Evolutionary conservation across 1,139 yeast genomes (phyloP).

Genomic region (Blastobotrys serpentis): DNA sequence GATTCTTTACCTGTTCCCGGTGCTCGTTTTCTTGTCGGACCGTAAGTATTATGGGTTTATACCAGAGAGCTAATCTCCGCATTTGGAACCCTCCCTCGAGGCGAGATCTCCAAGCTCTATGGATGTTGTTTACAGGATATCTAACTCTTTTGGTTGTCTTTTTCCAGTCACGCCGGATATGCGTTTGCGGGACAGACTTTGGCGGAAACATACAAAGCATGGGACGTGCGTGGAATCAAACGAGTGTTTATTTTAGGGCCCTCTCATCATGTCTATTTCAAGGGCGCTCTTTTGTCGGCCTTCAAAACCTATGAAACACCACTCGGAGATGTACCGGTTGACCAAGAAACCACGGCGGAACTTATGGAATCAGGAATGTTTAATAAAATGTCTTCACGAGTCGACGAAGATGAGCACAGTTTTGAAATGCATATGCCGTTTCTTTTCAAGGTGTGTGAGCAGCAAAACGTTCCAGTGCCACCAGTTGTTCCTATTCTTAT

Average conservation of each 20-base stretch:
- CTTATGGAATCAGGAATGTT: conserved; percentile 46
- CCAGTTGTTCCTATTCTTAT: conserved; percentile 77
- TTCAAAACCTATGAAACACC: conserved; percentile 74
- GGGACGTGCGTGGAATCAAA: conserved; percentile 59
- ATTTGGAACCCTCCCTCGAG: not conserved
- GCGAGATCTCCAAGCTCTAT: too few relatives aligned
- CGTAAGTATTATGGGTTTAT: conserved; percentile 45
- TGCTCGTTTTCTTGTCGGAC: conserved; percentile 61
- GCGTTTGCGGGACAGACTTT: conserved; percentile 74
- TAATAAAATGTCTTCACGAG: conserved; percentile 53
- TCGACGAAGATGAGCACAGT: conserved; percentile 87
- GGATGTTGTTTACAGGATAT: too few relatives aligned
- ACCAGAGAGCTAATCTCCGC: too few relatives aligned
- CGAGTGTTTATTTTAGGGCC: conserved; percentile 87
- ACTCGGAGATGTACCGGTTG: conserved; percentile 70
- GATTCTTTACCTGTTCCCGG: conserved; percentile 44
- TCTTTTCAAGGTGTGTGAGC: conserved; percentile 48
- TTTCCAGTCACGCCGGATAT: conserved; percentile 77
- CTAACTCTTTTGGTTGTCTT: not conserved
- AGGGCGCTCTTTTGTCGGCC: conserved; percentile 54
- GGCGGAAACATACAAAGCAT: conserved; percentile 71
- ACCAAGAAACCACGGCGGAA: conserved; percentile 42
- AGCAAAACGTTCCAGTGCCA: conserved; percentile 35
- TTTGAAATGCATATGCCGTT: conserved; percentile 94
- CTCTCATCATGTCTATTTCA: conserved; percentile 86